Evolutionary conservation across 768 basidiomycete species (phyloP), one percentile per base, ranked within the genome.

Genomic region (Pisolithus tinctorius): DNA sequence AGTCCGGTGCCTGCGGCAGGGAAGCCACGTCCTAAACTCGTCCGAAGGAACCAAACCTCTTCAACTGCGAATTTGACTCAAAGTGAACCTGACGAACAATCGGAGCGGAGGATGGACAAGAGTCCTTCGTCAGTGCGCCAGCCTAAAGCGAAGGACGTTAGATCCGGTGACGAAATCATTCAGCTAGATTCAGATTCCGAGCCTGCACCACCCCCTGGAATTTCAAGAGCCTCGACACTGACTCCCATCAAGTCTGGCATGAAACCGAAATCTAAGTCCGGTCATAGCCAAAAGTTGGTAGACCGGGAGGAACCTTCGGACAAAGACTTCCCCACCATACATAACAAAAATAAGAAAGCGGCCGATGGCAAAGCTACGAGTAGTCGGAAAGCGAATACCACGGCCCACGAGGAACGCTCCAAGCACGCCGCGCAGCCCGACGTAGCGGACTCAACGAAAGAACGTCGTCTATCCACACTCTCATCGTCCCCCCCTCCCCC

Each of bases 201-300:
- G 17, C 53, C 59, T 4, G 31, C 52, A 6, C 42, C 26, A 7
- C 55, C 61, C 0, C 55, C 56, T n/a, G 54, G 60, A n/a, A 57
- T 45, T 43, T 6, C 30, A 0, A 10, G 34, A 29, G 49, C 23
- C 11, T 13, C 30, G 7, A 49, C 25, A 7, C 48, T 52, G 4
- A 66, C 65, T 0, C 62, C 65, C 10, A 48, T 66, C 48, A 64
- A 57, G 37, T 60, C 60, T 1, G 58, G 58, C 8, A 66, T 66
- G 65, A 66, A 57, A 27, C 60, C 58, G 29, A 58, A 58, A 38
- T 53, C 58, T 6, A 59, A 44, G 17, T 55, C 61, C 3, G 51
- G 52, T 6, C 51, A 13, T 10, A 50, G 50, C 29, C 54, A 36
- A 17, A 37, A 30, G 7, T 34, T 14, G 29, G 47, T 37, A 4